Evolutionary conservation across 257 asterid genomes (phyloP), one percentile per base, ranked within the genome.

Genomic region (Capsicum rhomboideum): DNA sequence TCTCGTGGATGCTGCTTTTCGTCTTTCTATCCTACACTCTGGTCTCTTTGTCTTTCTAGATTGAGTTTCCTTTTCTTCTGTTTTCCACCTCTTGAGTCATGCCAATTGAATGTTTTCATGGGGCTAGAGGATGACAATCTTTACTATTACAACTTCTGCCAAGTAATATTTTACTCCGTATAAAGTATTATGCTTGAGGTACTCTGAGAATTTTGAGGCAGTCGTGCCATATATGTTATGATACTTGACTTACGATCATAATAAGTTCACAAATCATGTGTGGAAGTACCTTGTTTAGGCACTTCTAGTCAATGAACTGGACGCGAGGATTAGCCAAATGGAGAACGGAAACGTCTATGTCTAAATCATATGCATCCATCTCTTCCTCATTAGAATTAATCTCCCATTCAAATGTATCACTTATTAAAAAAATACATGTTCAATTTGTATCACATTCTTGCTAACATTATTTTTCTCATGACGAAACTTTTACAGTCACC

Each of bases 401-500:
- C 80, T 74, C 56, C 58, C 40, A 74, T 7, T 21, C 20, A 74
- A 21, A 74, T 74, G 23, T n/a, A n/a, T n/a, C n/a, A n/a, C n/a
- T n/a, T n/a, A n/a, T n/a, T n/a, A n/a, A n/a, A n/a, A n/a, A n/a
- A n/a, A n/a, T n/a, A n/a, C n/a, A 21, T 71, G 79, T 42, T 72
- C 21, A 21, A 75, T 49, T 75, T 49, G 58, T 42, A 11, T 44
- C 2, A 6, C 42, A 5, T 53, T 80, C 17, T 53, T 55, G 50
- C 53, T 71, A 53, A 78, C 71, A 37, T 37, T 78, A 16, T 72
- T 49, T 50, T 29, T 58, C 14, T 13, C 74, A n/a, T 26, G 61
- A 49, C 16, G 40, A 61, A 79, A 31, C 13, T 37, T 84, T 69
- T 34, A 78, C 88, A 89, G 96, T 64, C 72, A 29, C 49, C 18